Evolutionary conservation across 2,329 filamentous ascomycete genomes (phyloP), one percentile per base, ranked within the genome.

Genomic region (Zarea fungicola): DNA sequence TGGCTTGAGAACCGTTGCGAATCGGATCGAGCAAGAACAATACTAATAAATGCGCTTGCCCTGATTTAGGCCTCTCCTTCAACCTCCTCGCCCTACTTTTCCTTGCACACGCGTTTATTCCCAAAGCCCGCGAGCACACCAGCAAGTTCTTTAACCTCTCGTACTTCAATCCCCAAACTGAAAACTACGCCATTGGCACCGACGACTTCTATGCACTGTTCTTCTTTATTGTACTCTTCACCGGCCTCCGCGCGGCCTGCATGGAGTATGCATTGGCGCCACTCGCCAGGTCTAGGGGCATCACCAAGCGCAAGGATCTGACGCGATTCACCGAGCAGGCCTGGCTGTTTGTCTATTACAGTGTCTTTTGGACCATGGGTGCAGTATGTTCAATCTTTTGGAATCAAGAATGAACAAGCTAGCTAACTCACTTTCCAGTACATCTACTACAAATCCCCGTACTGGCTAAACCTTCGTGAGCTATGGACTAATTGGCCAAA

Each of bases 241-340:
- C 89, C 3, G 91, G 87, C 19, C 75, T 96, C 44, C 85, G 93
- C 51, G 91, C 89, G 32, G 83, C 81, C 45, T 75, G 81, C 49
- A 95, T 97, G 81, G 91, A 96, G 64, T 93, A 95, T 70, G 60
- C 95, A 11, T 76, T 97, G 44, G 81, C 82, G 18, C 93, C 92
- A 6, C 69, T 95, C 49, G 91, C 87, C 36, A 83, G 80, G 55
- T 71, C 75, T 41, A 77, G 79, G 54, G 92, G 92, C 29, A 80
- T 96, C 58, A 77, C 78, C 58, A 87, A 85, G 62, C 76, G 75
- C 63, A 96, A 96, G 71, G 81, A 83, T 40, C 73, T 85, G 52
- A 81, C 88, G 42, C 81, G 93, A 51, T 95, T 97, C 69, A 89
- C 89, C 54, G 93, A 99, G 71, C 93, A 99, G 71, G 89, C 85